These are phyloP conservation scores for Rheum nobile DNA, from an alignment of 148 eudicot species.

Conservation along the genomic window DNA sequence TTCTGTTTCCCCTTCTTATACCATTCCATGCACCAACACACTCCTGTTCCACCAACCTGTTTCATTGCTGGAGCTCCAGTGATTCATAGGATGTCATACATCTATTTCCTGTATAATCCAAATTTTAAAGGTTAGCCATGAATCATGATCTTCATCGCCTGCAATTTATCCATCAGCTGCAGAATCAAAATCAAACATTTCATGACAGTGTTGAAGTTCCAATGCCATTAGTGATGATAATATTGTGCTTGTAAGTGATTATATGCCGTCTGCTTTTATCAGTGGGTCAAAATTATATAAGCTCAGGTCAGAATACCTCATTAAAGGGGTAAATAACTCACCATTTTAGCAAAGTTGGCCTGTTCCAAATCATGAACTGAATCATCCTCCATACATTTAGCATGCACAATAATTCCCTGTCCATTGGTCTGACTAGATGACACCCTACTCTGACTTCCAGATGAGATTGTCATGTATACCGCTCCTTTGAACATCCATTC, in stretches of 20 bases:
- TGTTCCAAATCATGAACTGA: slow-evolving; percentile 43
- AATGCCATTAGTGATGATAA: background rate
- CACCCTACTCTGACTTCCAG: slow-evolving; percentile 20
- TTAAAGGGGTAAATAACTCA: slow-evolving; percentile 18
- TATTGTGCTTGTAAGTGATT: background rate
- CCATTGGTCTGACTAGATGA: slow-evolving; percentile 19
- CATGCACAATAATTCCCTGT: slow-evolving; percentile 60
- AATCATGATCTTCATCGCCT: too few species aligned
- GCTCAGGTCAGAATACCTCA: background rate
- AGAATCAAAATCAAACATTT: background rate
- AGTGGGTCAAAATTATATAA: background rate
- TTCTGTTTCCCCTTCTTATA: background rate
- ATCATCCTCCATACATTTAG: slow-evolving; percentile 50
- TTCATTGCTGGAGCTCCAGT: background rate
- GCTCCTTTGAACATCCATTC: slow-evolving; percentile 96
- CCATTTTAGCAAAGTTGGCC: slow-evolving; percentile 40
- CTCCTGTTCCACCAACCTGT: background rate
- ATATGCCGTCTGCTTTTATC: background rate
- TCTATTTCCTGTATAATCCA: background rate
- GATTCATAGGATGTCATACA: background rate
- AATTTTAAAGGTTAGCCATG: background rate
- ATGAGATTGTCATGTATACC: slow-evolving; percentile 34
- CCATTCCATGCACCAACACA: background rate
- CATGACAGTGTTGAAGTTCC: background rate
- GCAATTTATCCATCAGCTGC: background rate